Evolutionary conservation across 2,329 filamentous ascomycete species (phyloP), one percentile per base, ranked within the genome.

Genomic region (Calonectria pauciramosa): DNA sequence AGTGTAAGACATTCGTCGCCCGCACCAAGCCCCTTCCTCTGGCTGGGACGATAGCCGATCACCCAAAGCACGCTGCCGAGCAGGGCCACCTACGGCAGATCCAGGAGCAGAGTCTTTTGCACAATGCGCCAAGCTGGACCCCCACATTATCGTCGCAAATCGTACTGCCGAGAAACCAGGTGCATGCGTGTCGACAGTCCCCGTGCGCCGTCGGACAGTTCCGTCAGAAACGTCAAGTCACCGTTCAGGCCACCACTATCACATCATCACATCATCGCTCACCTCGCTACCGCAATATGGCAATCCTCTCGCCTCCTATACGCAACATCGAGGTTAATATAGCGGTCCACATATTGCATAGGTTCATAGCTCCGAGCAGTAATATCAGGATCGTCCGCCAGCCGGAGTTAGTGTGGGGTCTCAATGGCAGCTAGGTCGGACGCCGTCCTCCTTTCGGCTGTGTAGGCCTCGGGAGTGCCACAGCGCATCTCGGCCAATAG

Each of bases 71-170:
- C 11, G 44, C 20, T 23, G 44, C 44, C 44, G 44, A 47, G 44
- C 13, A 26, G 54, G 14, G 34, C 16, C 51, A 54, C 66, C 44
- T n/a, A 52, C 59, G 49, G 65, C 70, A 70, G 59, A 75, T 69
- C 59, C 30, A 32, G 66, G 63, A 60, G 59, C 38, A 38, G 23
- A 54, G 49, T 36, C 20, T 51, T 30, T 30, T 20, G 28, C 18
- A 44, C 41, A 70, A 18, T 16, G 69, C 51, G 59, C 71, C 49
- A 73, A 66, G 60, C 56, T 60, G 26, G 49, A 49, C 52, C 75
- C 73, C 76, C 76, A 67, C 73, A 75, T 74, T 70, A 34, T 70
- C 72, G 54, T 76, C 67, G 34, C 68, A 59, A 71, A 68, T 67
- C 60, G 49, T 72, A 74, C 36, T 65, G 72, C 73, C 73, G 47